Evolutionary conservation across 1,284 basidiomycete genomes (phyloP).

Genomic region (Anthracocystis panici-leucophaei): DNA sequence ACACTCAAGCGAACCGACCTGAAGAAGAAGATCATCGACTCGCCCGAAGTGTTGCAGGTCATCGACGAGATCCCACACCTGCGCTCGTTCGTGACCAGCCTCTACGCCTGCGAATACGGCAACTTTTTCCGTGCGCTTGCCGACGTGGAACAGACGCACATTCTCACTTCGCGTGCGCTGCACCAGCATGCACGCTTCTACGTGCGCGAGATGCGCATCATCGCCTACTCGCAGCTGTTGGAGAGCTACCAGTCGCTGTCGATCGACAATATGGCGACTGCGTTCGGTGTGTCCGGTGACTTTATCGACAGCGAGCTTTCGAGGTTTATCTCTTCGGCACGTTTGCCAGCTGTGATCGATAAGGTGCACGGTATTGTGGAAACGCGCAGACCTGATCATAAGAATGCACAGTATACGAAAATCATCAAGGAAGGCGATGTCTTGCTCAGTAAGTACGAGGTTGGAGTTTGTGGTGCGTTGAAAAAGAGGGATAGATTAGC

Average conservation of each 20-base stretch:
- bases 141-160: constrained; percentile 85
- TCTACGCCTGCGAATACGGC: constrained; percentile 94
- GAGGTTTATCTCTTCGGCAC: constrained; percentile 89
- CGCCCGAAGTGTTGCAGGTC: constrained; percentile 73
- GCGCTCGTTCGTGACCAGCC: constrained; percentile 72
- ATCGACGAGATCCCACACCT: constrained; percentile 72
- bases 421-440: constrained; percentile 89
- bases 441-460: constrained; percentile 74
- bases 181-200: constrained; percentile 90
- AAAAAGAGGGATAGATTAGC: not conserved
- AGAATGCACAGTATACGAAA: constrained; percentile 90
- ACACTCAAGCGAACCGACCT: constrained; percentile 85
- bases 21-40: constrained; percentile 82
- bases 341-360: constrained; percentile 91
- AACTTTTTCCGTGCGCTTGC: constrained; percentile 90
- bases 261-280: constrained; percentile 83
- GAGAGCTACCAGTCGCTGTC: constrained; percentile 92
- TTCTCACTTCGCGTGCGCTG: constrained; percentile 86
- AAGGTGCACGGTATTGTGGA: constrained; percentile 89
- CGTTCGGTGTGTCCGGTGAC: constrained; percentile 89
- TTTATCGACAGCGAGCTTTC: constrained; percentile 91
- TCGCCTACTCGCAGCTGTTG: constrained; percentile 90
- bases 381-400: constrained; percentile 85
- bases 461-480: too few species aligned
- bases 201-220: constrained; percentile 94